A percentile compares a stretch with the other conserved stretches of the same genome.
Evolutionary conservation across 2,329 filamentous ascomycete species (phyloP).

Genomic region (Talaromyces atroroseus): DNA sequence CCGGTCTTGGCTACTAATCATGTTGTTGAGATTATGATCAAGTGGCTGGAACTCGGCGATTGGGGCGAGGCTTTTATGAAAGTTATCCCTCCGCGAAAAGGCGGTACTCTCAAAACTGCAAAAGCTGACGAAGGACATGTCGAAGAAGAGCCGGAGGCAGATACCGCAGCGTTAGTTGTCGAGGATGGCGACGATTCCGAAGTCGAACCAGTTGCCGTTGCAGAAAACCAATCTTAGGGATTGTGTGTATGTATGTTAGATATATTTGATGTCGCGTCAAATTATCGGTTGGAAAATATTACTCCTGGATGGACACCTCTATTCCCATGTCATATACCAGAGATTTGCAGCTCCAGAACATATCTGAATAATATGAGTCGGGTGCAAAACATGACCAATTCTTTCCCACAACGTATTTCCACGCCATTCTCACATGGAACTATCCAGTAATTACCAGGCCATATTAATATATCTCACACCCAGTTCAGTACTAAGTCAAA

Average conservation of each 20-base stretch:
- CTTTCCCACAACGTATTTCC: neutral
- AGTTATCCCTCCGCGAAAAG: conserved; percentile 88
- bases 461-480: no score
- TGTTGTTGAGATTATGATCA: conserved; percentile 92
- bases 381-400: neutral
- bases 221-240: neutral
- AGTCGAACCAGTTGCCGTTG: neutral
- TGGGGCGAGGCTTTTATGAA: conserved; percentile 86
- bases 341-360: neutral
- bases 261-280: neutral
- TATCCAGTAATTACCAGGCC: no score
- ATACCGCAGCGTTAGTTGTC: neutral
- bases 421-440: neutral
- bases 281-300: neutral
- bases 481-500: conserved; percentile 36
- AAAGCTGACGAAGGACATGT: neutral
- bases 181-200: conserved; percentile 25
- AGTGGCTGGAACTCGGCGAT: conserved; percentile 82
- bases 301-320: neutral
- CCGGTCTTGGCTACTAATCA: conserved; percentile 90
- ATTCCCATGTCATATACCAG: neutral
- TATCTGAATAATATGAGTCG: neutral
- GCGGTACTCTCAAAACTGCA: conserved; percentile 57
- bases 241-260: neutral
- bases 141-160: conserved; percentile 1